A percentile compares a stretch with the other conserved stretches of the same genome.
phyloP scores from a whole-genome alignment of 2,329 filamentous ascomycete species.

The Alternaria rosae region DNA sequence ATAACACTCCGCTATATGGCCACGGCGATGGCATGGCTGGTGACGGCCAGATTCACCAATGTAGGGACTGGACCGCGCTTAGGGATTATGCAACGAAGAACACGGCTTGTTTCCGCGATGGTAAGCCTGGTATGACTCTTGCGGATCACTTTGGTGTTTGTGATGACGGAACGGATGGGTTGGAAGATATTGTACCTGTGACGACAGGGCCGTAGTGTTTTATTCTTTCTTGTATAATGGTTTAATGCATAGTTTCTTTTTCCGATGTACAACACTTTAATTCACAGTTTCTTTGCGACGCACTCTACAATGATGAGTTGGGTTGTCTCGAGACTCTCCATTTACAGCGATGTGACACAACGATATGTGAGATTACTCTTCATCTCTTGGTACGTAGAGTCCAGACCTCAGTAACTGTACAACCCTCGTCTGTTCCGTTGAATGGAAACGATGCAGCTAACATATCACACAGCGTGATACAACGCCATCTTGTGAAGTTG shows the following conservation, averaged over 20 bases:
- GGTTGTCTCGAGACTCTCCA: too few relatives aligned
- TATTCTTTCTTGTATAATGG: neutral
- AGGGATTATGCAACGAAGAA: slow-evolving; percentile 27
- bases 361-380: neutral
- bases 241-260: neutral
- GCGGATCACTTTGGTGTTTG: slow-evolving; percentile 10
- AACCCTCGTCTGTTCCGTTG: neutral
- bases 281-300: rapidly evolving
- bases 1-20: slow-evolving; percentile 26
- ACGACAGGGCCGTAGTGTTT: neutral
- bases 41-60: slow-evolving; percentile 23
- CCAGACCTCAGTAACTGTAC: neutral
- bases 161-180: slow-evolving; percentile 13
- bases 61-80: slow-evolving; percentile 22
- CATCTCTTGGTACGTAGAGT: neutral
- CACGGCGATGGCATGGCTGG: slow-evolving; percentile 22
- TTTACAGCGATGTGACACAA: neutral
- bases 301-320: too few relatives aligned
- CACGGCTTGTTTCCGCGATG: slow-evolving; percentile 37
- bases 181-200: slow-evolving; percentile 1
- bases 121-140: slow-evolving; percentile 8
- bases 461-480: neutral
- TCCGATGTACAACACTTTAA: neutral
- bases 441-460: neutral
- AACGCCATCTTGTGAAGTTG: neutral